Evolutionary conservation across 257 asterid genomes (phyloP).

Genomic region (Scutellaria galericulata): DNA sequence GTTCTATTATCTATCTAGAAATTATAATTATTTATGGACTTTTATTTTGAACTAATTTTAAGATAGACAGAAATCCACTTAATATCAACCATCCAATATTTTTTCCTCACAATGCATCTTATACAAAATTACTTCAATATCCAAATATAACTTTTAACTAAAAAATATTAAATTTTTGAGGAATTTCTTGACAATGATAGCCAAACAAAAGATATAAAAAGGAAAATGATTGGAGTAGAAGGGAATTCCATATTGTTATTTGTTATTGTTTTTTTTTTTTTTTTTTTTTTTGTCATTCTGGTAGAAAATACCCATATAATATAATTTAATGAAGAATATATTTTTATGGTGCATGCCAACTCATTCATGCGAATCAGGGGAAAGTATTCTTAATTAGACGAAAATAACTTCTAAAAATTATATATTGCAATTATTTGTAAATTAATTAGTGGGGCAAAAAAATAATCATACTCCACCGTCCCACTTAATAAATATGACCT

Average conservation of each 20-base stretch:
- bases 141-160: not conserved
- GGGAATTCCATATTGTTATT: too few relatives aligned
- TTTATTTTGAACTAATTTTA: too few relatives aligned
- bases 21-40: too few relatives aligned
- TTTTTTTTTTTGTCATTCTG: not conserved
- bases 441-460: not conserved
- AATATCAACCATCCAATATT: too few relatives aligned
- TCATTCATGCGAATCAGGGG: slow-evolving; percentile 19
- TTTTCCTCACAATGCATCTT: too few relatives aligned
- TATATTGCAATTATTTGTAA: not conserved
- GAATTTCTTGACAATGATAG: slow-evolving; percentile 9
- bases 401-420: not conserved
- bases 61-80: too few relatives aligned
- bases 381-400: not conserved
- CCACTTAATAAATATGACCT: too few relatives aligned
- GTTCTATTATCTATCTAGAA: too few relatives aligned
- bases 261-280: too few relatives aligned
- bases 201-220: not conserved
- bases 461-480: too few relatives aligned
- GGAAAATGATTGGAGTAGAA: slow-evolving; percentile 28
- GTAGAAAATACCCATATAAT: slow-evolving; percentile 17
- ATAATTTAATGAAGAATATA: slow-evolving; percentile 4
- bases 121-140: too few relatives aligned
- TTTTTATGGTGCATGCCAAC: slow-evolving; percentile 36
- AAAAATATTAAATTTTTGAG: not conserved